Conservation (phyloP, 768 basidiomycete species). For the Xerocomellus dryophilus region DNA sequence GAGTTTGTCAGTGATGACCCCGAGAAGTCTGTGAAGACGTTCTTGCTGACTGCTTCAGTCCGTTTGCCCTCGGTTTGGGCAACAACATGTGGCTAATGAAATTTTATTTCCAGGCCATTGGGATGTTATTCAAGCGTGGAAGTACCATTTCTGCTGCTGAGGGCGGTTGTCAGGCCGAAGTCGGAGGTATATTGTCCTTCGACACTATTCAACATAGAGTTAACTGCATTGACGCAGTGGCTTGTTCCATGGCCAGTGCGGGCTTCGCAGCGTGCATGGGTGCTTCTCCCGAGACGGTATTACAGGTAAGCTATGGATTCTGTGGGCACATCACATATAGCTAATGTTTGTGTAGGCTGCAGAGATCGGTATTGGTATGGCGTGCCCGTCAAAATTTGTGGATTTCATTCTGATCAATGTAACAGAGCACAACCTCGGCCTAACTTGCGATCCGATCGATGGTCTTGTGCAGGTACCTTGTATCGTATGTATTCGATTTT, state of each 20-base stretch:
- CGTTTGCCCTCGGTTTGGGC: constrained; percentile 22
- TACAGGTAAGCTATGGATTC: constrained; percentile 49
- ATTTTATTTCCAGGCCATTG: constrained; percentile 57
- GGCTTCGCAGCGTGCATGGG: constrained; percentile 96
- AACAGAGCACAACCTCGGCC: constrained; percentile 76
- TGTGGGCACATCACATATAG: not conserved
- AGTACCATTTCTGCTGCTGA: constrained; percentile 96
- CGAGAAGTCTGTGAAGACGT: constrained; percentile 83
- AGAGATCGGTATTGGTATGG: constrained; percentile 83
- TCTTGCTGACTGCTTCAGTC: constrained; percentile 85
- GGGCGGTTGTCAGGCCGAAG: constrained; percentile 93
- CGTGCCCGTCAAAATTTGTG: not conserved
- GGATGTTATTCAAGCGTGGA: constrained; percentile 97
- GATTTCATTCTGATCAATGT: constrained; percentile 2
- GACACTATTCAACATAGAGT: not conserved
- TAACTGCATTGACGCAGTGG: constrained; percentile 48
- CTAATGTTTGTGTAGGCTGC: constrained; percentile 51
- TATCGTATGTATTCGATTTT: constrained; percentile 52
- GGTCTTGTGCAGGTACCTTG: constrained; percentile 95
- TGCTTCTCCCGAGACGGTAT: constrained; percentile 76
- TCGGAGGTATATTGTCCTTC: constrained; percentile 59
- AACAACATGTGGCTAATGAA: constrained; percentile 5
- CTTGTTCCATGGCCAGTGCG: constrained; percentile 93
- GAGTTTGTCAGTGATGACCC: constrained; percentile 93
- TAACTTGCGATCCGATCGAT: constrained; percentile 94